Conservation (phyloP, 306 rosid genomes). For the Biancaea sappan region DNA sequence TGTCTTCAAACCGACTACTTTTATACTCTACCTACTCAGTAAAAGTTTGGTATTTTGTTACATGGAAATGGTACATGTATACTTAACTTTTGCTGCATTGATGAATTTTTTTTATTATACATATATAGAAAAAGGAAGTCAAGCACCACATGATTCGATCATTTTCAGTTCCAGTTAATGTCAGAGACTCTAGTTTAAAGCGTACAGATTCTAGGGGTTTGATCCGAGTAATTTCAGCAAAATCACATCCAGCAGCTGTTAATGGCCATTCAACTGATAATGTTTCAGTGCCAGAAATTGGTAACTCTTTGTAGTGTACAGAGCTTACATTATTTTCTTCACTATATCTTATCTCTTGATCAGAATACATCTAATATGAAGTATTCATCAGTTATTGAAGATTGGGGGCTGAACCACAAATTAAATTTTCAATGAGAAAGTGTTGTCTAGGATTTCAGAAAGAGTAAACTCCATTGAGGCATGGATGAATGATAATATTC, state of each 20-base stretch:
- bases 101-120: conserved; percentile 13
- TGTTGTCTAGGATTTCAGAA: background rate
- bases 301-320: conserved; percentile 41
- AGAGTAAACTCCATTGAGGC: too few relatives aligned
- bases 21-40: background rate
- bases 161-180: conserved; percentile 73
- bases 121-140: conserved; percentile 51
- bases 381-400: background rate
- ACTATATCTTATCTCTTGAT: conserved; percentile 19
- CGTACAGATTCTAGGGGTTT: conserved; percentile 60
- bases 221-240: conserved; percentile 77
- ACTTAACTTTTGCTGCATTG: conserved; percentile 16
- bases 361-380: conserved; percentile 5
- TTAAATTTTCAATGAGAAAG: background rate
- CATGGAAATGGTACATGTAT: background rate
- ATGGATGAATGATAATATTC: background rate
- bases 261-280: conserved; percentile 43
- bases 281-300: conserved; percentile 51
- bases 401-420: conserved; percentile 13
- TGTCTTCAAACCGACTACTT: conserved; percentile 20
- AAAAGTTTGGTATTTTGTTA: background rate
- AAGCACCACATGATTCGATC: conserved; percentile 72
- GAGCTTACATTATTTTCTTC: conserved; percentile 14
- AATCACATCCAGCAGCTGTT: conserved; percentile 43
- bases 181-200: conserved; percentile 53